Evolutionary conservation across 805 yeast genomes (phyloP).

Genomic region (Teunomyces cretensis): DNA sequence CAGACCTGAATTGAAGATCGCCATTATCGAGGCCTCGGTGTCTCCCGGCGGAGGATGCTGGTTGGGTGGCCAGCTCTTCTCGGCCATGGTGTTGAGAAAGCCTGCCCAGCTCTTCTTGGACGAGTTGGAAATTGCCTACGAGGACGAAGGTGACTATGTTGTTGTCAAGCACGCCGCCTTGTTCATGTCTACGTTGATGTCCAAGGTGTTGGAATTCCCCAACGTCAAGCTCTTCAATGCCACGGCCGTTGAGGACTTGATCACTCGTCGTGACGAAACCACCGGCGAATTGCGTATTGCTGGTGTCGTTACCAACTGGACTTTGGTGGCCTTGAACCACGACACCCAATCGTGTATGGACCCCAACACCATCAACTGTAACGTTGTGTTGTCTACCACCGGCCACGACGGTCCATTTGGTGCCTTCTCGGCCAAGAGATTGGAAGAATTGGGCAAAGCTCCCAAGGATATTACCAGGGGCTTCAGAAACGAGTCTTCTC

Average conservation of each 20-base stretch:
- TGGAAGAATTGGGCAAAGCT: conserved; percentile 36
- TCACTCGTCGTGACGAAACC: conserved; percentile 60
- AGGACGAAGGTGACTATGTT: conserved; percentile 78
- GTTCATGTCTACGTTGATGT: conserved; percentile 68
- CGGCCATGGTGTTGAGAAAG: conserved; percentile 78
- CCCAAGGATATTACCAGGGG: conserved; percentile 45
- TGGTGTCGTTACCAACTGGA: conserved; percentile 85
- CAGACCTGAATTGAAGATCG: conserved; percentile 74
- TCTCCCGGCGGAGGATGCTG: conserved; percentile 81
- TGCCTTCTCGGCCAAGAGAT: conserved; percentile 73
- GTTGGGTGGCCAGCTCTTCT: conserved; percentile 74
- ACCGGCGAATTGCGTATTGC: conserved; percentile 64
- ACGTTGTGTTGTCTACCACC: conserved; percentile 67
- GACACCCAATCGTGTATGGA: conserved; percentile 81
- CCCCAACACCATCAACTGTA: conserved; percentile 70
- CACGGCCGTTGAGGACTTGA: conserved; percentile 76
- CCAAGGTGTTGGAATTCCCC: conserved; percentile 69
- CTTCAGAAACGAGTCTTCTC: conserved; percentile 12
- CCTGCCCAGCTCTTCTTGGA: conserved; percentile 72
- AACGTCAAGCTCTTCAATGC: conserved; percentile 78
- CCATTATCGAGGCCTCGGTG: conserved; percentile 72
- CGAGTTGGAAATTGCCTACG: conserved; percentile 63
- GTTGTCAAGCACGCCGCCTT: conserved; percentile 80
- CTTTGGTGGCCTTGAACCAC: conserved; percentile 72
- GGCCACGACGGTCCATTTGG: conserved; percentile 88